phyloP scores from a whole-genome alignment of 495 filamentous ascomycete genomes.

The Parmelia sp. region DNA sequence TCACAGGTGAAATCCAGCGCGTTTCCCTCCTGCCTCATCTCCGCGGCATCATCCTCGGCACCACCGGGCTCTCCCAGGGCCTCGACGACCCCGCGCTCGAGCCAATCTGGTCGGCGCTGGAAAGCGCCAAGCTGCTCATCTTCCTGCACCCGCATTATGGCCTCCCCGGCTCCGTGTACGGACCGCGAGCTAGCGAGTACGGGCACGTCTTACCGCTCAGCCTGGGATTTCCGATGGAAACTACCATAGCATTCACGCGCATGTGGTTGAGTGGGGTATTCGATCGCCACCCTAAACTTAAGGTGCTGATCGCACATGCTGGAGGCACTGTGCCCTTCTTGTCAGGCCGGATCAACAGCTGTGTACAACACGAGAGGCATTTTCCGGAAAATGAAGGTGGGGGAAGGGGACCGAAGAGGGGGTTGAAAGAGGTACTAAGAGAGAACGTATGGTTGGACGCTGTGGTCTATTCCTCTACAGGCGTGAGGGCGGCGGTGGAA shows the following conservation, averaged over 20 bases:
- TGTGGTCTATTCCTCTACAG: constrained; percentile 70
- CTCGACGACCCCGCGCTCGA: constrained; percentile 72
- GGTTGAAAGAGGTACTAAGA: constrained; percentile 71
- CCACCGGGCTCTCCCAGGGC: constrained; percentile 70
- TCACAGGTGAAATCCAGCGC: constrained; percentile 59
- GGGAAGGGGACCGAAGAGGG: constrained; percentile 44
- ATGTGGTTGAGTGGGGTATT: constrained; percentile 85
- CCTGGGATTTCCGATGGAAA: constrained; percentile 88
- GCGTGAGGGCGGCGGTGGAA: constrained; percentile 65
- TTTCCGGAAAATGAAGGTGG: constrained; percentile 47
- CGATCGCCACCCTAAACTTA: constrained; percentile 64
- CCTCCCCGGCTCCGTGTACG: constrained; percentile 71
- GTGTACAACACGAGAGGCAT: constrained; percentile 73
- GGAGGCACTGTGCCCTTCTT: constrained; percentile 87
- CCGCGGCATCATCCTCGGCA: constrained; percentile 82
- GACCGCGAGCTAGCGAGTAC: constrained; percentile 61
- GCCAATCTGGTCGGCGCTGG: constrained; percentile 62
- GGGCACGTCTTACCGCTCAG: constrained; percentile 85
- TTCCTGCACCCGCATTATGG: constrained; percentile 96
- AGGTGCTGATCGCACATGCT: constrained; percentile 77
- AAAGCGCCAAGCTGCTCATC: constrained; percentile 55
- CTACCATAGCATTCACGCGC: constrained; percentile 80
- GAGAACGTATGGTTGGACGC: constrained; percentile 91
- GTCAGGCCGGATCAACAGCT: constrained; percentile 82
- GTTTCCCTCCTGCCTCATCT: constrained; percentile 56